These are phyloP conservation scores for Geotrichum carabidarum DNA, from an alignment of 1,139 yeast genomes.

Conservation along the genomic window DNA sequence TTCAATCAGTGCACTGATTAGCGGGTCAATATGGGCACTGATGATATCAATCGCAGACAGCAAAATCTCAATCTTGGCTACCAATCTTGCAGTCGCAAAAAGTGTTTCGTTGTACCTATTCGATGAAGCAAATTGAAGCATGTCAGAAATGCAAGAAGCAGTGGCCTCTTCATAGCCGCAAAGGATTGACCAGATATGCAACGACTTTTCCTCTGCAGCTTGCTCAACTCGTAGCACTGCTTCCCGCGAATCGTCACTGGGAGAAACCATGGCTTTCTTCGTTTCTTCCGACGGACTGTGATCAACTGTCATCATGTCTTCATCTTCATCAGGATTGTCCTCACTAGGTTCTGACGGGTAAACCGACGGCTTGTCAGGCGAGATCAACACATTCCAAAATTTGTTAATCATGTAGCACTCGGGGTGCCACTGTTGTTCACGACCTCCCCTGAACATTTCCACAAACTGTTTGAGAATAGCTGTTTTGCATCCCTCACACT, in stretches of 20 bases:
- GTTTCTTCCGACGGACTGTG: background rate
- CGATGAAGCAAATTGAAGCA: slow-evolving; percentile 80
- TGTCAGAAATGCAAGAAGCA: slow-evolving; percentile 85
- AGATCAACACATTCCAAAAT: slow-evolving; percentile 75
- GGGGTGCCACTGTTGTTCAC: slow-evolving; percentile 97
- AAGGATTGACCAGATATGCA: slow-evolving; percentile 81
- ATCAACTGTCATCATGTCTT: background rate
- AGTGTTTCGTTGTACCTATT: slow-evolving; percentile 71
- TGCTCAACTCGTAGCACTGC: slow-evolving; percentile 55
- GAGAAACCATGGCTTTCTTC: background rate
- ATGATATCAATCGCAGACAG: slow-evolving; percentile 67
- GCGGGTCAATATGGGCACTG: slow-evolving; percentile 28
- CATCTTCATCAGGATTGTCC: background rate
- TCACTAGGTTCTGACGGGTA: slow-evolving; percentile 2
- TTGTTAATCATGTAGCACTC: slow-evolving; percentile 97
- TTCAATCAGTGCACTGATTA: slow-evolving; percentile 18
- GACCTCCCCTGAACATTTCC: slow-evolving; percentile 87
- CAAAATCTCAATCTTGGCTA: slow-evolving; percentile 69
- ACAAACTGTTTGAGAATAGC: slow-evolving; percentile 92
- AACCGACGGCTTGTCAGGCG: slow-evolving; percentile 4
- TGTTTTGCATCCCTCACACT: slow-evolving; percentile 89
- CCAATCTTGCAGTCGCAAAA: slow-evolving; percentile 65
- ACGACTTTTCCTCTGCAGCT: slow-evolving; percentile 61
- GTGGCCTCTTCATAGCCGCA: slow-evolving; percentile 88
- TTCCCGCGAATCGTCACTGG: background rate